Base-by-base conservation (phyloP, 1,139 yeast species). In the Hyphopichia khmerensis region DNA sequence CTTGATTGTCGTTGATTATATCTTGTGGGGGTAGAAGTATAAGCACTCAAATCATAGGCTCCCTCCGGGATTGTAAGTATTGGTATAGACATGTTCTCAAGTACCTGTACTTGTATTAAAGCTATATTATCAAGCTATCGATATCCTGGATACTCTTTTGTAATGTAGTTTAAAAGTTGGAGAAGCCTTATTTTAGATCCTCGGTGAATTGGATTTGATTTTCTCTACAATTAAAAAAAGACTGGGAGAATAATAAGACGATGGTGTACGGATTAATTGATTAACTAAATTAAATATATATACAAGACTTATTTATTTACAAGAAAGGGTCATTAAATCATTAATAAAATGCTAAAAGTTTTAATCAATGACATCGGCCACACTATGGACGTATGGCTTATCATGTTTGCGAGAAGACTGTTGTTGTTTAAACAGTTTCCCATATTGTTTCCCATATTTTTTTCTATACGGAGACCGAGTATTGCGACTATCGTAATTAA, bases 21-120 rank as follows among this genome's bases (percentile, higher is more conserved):
- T 8, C n/a, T 15, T 9, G 26, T 15, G 2, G 55, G 41, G 2
- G 49, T 43, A 13, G 49, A 35, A 10, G 48, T 40, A 45, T 65
- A 69, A 9, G 56, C 47, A 15, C 57, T 48, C 2, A 69, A 60
- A 43, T 72, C 73, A 47, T 64, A 73, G 0, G 77, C 69, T 2
- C 72, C 44, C 46, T 73, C 79, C 2, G 79, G 77, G 1, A 73
- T 69, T 1, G 78, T 68, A 16, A 72, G 55, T 21, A 60, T 53
- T 1, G 76, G 75, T 6, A 72, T 60, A 19, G 32, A 30, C 29
- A 44, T 50, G 4, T n/a, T n/a, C n/a, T n/a, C n/a, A n/a, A n/a
- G n/a, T n/a, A n/a, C n/a, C n/a, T n/a, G n/a, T n/a, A n/a, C n/a
- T n/a, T n/a, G n/a, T n/a, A n/a, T n/a, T n/a, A n/a, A n/a, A n/a